A percentile compares a stretch with the other conserved stretches of the same genome.
Evolutionary conservation across 1,284 basidiomycete genomes (phyloP).

Genomic region (Fomitiporia mediterranea): DNA sequence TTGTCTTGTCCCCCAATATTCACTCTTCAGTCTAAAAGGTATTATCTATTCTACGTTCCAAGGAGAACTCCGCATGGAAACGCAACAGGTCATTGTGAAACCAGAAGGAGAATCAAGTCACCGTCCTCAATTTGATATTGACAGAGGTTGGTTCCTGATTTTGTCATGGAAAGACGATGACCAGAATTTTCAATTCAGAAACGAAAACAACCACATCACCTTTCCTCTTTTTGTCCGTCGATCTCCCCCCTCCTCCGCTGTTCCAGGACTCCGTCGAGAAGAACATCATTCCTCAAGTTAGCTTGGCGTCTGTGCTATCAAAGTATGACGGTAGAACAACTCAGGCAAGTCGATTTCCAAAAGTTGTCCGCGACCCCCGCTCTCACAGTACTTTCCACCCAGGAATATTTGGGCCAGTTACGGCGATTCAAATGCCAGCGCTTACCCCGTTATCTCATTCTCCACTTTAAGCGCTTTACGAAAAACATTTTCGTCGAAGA

Average conservation of each 20-base stretch:
- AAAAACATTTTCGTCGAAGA: constrained; percentile 98
- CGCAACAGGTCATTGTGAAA: constrained; percentile 87
- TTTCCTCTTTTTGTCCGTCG: constrained; percentile 93
- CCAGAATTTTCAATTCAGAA: constrained; percentile 44
- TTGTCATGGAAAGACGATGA: constrained; percentile 4
- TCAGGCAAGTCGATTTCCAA: constrained; percentile 51
- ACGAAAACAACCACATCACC: constrained; percentile 85
- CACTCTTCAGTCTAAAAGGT: constrained; percentile 51
- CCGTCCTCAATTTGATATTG: constrained; percentile 87
- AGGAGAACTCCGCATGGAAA: constrained; percentile 89
- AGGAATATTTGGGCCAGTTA: constrained; percentile 84
- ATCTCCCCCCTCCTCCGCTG: constrained; percentile 92
- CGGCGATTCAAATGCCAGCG: constrained; percentile 86
- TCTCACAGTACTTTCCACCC: constrained; percentile 20
- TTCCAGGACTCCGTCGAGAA: constrained; percentile 96
- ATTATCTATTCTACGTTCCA: constrained; percentile 94
- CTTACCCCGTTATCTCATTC: constrained; percentile 88
- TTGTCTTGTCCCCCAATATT: constrained; percentile 7
- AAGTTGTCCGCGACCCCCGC: constrained; percentile 19
- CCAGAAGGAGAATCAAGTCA: constrained; percentile 66
- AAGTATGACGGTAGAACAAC: constrained; percentile 94
- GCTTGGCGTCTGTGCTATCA: constrained; percentile 84
- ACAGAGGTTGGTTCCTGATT: constrained; percentile 60
- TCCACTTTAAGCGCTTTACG: constrained; percentile 98
- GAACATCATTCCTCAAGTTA: constrained; percentile 98